Conservation (phyloP, 306 rosid genomes). For the Vigna nakashimae region DNA sequence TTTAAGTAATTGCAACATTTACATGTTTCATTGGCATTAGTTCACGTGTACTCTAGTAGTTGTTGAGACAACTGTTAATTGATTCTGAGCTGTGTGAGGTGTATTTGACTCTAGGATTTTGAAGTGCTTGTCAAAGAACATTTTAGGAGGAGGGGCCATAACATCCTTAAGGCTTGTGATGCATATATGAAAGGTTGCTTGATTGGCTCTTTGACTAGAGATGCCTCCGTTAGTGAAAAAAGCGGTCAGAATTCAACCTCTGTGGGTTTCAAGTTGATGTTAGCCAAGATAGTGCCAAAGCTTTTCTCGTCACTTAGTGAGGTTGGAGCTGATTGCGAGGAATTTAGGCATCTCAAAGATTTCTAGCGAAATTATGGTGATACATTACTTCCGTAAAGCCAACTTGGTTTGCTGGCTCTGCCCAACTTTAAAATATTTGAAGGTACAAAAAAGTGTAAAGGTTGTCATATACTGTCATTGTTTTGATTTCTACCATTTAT, state of each 20-base stretch:
- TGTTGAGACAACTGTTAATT: slow-evolving; percentile 13
- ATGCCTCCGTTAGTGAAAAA: slow-evolving; percentile 67
- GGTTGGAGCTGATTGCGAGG: slow-evolving; percentile 84
- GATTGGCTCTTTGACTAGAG: slow-evolving; percentile 80
- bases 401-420: slow-evolving; percentile 48
- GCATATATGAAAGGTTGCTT: slow-evolving; percentile 88
- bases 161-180: slow-evolving; percentile 96
- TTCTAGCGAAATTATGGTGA: slow-evolving; percentile 45
- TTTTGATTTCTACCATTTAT: slow-evolving; percentile 36
- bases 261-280: slow-evolving; percentile 94
- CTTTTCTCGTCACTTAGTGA: slow-evolving; percentile 70
- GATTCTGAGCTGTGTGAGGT: slow-evolving; percentile 27
- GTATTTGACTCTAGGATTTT: slow-evolving; percentile 69
- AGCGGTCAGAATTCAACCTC: slow-evolving; percentile 80
- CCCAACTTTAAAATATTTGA: slow-evolving; percentile 26
- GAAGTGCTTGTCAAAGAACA: slow-evolving; percentile 82
- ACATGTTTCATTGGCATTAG: slow-evolving; percentile 5
- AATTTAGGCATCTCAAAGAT: slow-evolving; percentile 83
- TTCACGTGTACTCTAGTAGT: neutral
- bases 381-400: slow-evolving; percentile 41
- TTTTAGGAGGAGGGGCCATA: slow-evolving; percentile 84
- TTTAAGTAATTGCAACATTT: slow-evolving; percentile 6
- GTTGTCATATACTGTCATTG: slow-evolving; percentile 26
- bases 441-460: slow-evolving; percentile 49
- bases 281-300: slow-evolving; percentile 85